Conservation (phyloP, 768 basidiomycete genomes). For the Saitozyma sp. region DNA sequence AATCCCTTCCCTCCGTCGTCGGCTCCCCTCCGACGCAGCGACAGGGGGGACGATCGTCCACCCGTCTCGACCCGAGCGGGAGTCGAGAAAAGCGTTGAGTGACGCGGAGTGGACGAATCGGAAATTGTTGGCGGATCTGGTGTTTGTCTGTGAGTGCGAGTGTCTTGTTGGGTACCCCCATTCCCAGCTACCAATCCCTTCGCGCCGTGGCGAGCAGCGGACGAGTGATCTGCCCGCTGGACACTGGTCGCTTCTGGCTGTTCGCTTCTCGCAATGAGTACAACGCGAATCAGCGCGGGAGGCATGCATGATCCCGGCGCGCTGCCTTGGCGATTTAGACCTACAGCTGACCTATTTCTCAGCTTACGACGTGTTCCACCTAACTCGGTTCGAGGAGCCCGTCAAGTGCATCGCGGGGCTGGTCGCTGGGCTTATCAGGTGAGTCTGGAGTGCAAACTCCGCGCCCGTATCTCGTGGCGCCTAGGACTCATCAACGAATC, state of each 20-base stretch:
- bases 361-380: conserved; percentile 46
- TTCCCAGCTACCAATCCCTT: no score
- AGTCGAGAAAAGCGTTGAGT: conserved; percentile 11
- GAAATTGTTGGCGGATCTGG: conserved; percentile 42
- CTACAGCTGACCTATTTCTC: neutral
- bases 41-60: neutral
- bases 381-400: conserved; percentile 39
- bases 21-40: neutral
- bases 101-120: conserved; percentile 39
- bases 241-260: no score
- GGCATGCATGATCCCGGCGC: no score
- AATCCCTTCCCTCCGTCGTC: conserved; percentile 28
- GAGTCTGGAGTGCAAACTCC: neutral
- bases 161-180: no score
- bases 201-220: neutral
- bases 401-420: conserved; percentile 43
- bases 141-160: conserved; percentile 41
- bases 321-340: no score
- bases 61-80: neutral
- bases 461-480: neutral
- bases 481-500: no score
- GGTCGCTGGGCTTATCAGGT: conserved; percentile 40
- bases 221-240: neutral
- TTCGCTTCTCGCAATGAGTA: no score
- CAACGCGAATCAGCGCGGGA: neutral